Evolutionary conservation across 1,284 basidiomycete species (phyloP).

Genomic region (Prillingera fragicola): DNA sequence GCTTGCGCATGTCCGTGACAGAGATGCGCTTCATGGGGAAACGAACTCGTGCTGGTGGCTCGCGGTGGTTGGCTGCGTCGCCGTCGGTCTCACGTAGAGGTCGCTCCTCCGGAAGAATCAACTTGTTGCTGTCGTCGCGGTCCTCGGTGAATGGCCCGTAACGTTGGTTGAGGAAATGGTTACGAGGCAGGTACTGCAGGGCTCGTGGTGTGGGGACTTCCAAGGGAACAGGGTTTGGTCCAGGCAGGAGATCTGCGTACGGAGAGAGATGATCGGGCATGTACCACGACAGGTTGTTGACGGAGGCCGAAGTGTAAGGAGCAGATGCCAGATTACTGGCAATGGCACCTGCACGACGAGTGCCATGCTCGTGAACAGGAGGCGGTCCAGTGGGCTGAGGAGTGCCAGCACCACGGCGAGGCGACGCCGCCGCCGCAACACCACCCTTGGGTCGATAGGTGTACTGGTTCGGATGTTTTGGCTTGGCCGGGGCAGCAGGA

Average conservation of each 20-base stretch:
- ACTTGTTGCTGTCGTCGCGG: conserved; percentile 27
- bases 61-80: conserved; percentile 53
- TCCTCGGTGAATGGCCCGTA: conserved; percentile 39
- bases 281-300: conserved; percentile 62
- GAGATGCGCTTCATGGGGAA: conserved; percentile 94
- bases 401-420: conserved; percentile 16
- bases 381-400: conserved; percentile 24
- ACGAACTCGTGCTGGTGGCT: conserved; percentile 84
- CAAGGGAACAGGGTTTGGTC: conserved; percentile 65
- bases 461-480: conserved; percentile 56
- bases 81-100: conserved; percentile 27
- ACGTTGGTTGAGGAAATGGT: conserved; percentile 34
- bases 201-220: conserved; percentile 55
- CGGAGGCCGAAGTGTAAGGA: conserved; percentile 26
- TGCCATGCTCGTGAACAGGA: conserved; percentile 39
- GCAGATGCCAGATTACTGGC: conserved; percentile 30
- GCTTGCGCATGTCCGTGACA: conserved; percentile 93
- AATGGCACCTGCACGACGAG: conserved; percentile 45
- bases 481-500: conserved; percentile 22
- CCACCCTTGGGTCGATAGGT: conserved; percentile 54
- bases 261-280: conserved; percentile 91
- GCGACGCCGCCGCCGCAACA: conserved; percentile 20
- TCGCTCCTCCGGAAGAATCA: conserved; percentile 29
- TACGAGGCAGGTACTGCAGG: conserved; percentile 30
- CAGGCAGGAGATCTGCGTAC: conserved; percentile 76